phyloP scores from a whole-genome alignment of 352 stramenopile species.

The Phytophthora cajani region DNA sequence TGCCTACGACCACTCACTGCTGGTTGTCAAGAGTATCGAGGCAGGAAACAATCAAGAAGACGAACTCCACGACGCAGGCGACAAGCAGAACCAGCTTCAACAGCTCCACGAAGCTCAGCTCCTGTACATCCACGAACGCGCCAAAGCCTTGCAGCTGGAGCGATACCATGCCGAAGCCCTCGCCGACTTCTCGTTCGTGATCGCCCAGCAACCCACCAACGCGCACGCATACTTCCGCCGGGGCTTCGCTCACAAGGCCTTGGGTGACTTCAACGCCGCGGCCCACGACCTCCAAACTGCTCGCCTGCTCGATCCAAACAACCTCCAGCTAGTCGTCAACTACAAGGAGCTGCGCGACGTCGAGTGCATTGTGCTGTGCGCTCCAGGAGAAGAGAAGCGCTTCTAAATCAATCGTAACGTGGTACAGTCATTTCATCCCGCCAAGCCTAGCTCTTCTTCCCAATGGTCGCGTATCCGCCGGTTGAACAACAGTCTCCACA shows the following conservation, averaged over 20 bases:
- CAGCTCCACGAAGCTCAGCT: slow-evolving; percentile 36
- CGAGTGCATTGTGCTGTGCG: slow-evolving; percentile 76
- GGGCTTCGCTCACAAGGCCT: slow-evolving; percentile 71
- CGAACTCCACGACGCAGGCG: slow-evolving; percentile 5
- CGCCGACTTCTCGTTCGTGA: slow-evolving; percentile 77
- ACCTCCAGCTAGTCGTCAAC: slow-evolving; percentile 78
- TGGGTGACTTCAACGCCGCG: slow-evolving; percentile 62
- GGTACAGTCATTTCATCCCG: no score
- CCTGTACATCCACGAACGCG: slow-evolving; percentile 75
- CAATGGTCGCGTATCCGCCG: slow-evolving; percentile 36
- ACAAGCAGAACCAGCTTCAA: slow-evolving; percentile 27
- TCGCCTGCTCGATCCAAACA: slow-evolving; percentile 65
- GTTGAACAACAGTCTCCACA: background rate
- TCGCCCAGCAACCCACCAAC: slow-evolving; percentile 78
- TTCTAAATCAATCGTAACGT: slow-evolving; percentile 26
- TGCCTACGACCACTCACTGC: slow-evolving; percentile 33
- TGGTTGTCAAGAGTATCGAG: slow-evolving; percentile 17
- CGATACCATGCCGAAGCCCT: slow-evolving; percentile 71
- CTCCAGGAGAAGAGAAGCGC: slow-evolving; percentile 65
- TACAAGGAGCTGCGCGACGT: slow-evolving; percentile 79
- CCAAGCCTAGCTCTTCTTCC: no score
- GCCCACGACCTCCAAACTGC: slow-evolving; percentile 78
- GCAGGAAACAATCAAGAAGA: slow-evolving; percentile 29
- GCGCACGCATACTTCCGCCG: slow-evolving; percentile 86
- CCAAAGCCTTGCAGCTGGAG: slow-evolving; percentile 83